These are phyloP conservation scores for Trichoderma guizhouense DNA, from an alignment of 2,329 filamentous ascomycete genomes.

Conservation along the genomic window DNA sequence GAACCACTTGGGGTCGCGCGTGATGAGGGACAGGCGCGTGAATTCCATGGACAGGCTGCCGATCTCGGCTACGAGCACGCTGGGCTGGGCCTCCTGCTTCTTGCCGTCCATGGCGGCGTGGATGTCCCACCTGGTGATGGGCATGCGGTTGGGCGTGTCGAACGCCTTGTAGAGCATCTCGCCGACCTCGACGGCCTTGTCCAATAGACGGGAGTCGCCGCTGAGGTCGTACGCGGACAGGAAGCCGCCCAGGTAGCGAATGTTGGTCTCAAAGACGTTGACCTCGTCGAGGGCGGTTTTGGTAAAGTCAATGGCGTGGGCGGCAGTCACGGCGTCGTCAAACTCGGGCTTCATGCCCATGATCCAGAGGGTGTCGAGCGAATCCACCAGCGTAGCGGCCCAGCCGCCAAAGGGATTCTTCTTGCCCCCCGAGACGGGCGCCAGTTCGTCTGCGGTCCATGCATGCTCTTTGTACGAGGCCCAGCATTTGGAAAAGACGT, in stretches of 20 bases:
- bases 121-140: conserved; percentile 33
- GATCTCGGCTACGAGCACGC: conserved; percentile 55
- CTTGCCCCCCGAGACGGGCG: conserved; percentile 44
- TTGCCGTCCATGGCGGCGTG: conserved; percentile 27
- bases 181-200: conserved; percentile 49
- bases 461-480: conserved; percentile 49
- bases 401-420: conserved; percentile 52
- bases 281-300: conserved; percentile 41
- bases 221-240: conserved; percentile 50
- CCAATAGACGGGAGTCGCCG: conserved; percentile 39
- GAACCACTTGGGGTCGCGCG: conserved; percentile 66
- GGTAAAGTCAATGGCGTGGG: conserved; percentile 49
- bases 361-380: conserved; percentile 60
- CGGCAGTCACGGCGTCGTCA: conserved; percentile 47
- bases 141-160: conserved; percentile 50
- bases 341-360: conserved; percentile 59
- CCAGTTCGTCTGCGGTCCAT: conserved; percentile 52
- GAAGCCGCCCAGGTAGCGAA: conserved; percentile 52
- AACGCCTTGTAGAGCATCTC: conserved; percentile 52
- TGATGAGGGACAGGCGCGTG: conserved; percentile 66
- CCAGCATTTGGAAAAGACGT: conserved; percentile 45
- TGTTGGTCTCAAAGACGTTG: conserved; percentile 53
- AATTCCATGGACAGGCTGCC: conserved; percentile 70
- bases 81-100: conserved; percentile 20
- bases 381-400: conserved; percentile 58